Conservation (phyloP, 2,329 filamentous ascomycete species). For the Periconia sp. region DNA sequence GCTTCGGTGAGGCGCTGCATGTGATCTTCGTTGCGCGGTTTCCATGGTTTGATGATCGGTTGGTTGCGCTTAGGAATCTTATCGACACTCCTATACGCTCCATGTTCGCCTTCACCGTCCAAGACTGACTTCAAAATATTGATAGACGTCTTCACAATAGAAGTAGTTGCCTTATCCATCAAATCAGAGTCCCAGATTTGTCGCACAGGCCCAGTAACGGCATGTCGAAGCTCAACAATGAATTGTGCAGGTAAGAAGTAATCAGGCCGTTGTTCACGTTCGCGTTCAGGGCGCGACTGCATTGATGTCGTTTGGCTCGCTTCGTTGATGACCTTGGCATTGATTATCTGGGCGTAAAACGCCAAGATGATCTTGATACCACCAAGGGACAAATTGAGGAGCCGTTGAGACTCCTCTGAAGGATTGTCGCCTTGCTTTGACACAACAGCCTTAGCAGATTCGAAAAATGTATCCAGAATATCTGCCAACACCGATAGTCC, state of each 20-base stretch:
- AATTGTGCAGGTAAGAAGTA: slow-evolving; percentile 76
- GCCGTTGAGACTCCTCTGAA: slow-evolving; percentile 51
- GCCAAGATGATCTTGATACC: slow-evolving; percentile 83
- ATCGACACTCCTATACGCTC: slow-evolving; percentile 67
- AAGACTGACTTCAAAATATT: slow-evolving; percentile 82
- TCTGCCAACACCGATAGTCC: slow-evolving; percentile 77
- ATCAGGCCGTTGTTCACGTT: slow-evolving; percentile 62
- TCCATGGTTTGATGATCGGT: slow-evolving; percentile 58
- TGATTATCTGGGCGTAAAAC: slow-evolving; percentile 77
- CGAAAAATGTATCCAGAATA: slow-evolving; percentile 72
- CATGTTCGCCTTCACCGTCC: slow-evolving; percentile 75
- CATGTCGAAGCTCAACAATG: slow-evolving; percentile 82
- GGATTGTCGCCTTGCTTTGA: slow-evolving; percentile 49
- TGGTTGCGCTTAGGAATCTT: slow-evolving; percentile 58
- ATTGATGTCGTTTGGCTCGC: slow-evolving; percentile 67
- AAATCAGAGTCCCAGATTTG: slow-evolving; percentile 86
- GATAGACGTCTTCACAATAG: slow-evolving; percentile 78
- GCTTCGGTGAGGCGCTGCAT: slow-evolving; percentile 51
- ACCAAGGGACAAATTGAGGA: slow-evolving; percentile 58
- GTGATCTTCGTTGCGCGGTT: slow-evolving; percentile 54
- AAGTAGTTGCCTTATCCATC: slow-evolving; percentile 78
- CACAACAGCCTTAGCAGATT: slow-evolving; percentile 59
- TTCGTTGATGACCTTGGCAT: slow-evolving; percentile 80
- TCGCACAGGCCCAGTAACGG: slow-evolving; percentile 76
- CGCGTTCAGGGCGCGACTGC: slow-evolving; percentile 58